Conservation (phyloP, 2,329 filamentous ascomycete species). For the Neonectria magnoliae region DNA sequence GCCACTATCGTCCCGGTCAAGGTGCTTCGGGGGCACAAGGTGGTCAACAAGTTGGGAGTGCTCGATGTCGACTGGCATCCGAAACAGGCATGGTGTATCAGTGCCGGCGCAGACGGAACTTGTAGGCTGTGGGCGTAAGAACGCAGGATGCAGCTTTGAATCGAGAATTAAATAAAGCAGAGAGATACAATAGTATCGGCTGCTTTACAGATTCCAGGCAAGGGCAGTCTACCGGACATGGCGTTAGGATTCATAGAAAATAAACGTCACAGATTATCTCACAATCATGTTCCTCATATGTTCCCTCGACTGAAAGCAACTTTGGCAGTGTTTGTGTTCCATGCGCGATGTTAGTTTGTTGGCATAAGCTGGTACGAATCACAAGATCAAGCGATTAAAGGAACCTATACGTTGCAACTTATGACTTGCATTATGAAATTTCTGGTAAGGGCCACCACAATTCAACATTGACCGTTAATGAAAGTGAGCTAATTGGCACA, state of each 20-base stretch:
- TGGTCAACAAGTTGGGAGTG: slow-evolving; percentile 87
- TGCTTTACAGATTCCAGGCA: background rate
- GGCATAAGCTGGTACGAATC: no score
- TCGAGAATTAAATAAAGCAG: background rate
- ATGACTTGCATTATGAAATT: background rate
- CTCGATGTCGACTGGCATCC: slow-evolving; percentile 98
- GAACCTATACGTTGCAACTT: background rate
- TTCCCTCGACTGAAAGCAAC: no score
- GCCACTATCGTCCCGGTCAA: slow-evolving; percentile 96
- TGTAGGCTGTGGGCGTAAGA: slow-evolving; percentile 80
- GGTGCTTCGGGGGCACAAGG: slow-evolving; percentile 88
- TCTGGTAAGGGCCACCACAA: background rate
- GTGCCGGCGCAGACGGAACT: slow-evolving; percentile 92
- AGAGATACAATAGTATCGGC: background rate
- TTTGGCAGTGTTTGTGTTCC: background rate
- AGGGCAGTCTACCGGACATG: background rate
- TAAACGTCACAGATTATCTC: no score
- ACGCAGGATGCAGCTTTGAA: background rate
- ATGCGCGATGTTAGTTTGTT: no score
- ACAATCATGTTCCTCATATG: background rate
- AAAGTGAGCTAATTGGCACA: background rate
- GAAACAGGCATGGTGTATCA: slow-evolving; percentile 91
- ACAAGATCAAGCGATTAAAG: no score
- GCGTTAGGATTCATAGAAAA: slow-evolving; percentile 14
- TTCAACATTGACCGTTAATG: background rate